These are phyloP conservation scores for Xylaria bambusicola DNA, from an alignment of 495 filamentous ascomycete genomes.

Conservation along the genomic window DNA sequence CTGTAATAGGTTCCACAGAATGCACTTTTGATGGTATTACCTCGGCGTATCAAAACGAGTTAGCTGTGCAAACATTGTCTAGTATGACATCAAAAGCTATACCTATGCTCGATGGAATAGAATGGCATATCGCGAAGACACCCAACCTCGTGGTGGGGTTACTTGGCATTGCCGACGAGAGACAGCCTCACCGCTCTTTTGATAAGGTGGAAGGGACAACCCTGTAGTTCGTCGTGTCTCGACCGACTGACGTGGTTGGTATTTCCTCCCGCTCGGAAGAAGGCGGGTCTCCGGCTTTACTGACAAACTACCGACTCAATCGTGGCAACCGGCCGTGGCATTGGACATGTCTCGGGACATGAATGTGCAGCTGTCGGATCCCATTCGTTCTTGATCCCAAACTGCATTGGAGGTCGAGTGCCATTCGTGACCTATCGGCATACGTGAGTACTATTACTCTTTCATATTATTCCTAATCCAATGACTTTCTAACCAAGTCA, in stretches of 20 bases:
- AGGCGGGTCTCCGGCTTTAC: not conserved
- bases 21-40: not conserved
- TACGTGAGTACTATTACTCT: not conserved
- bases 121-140: not conserved
- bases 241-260: slow-evolving; percentile 6
- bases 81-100: too few species aligned
- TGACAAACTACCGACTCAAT: not conserved
- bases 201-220: not conserved
- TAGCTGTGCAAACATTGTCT: too few species aligned
- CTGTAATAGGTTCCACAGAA: not conserved
- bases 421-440: not conserved
- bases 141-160: not conserved
- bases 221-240: slow-evolving; percentile 5
- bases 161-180: slow-evolving; percentile 7
- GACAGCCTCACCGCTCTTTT: slow-evolving; percentile 10
- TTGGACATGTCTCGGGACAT: not conserved
- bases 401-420: not conserved
- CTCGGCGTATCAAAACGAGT: too few species aligned
- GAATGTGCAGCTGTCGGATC: too few species aligned
- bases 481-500: not conserved
- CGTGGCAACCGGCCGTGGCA: not conserved
- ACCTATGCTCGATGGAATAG: not conserved
- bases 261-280: slow-evolving; percentile 7
- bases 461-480: not conserved
- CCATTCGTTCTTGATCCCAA: not conserved